Percentiles rank a stretch among this genome's conserved stretches.
Conservation (phyloP, 2,329 filamentous ascomycete species). For the Aspergillus proliferans region DNA sequence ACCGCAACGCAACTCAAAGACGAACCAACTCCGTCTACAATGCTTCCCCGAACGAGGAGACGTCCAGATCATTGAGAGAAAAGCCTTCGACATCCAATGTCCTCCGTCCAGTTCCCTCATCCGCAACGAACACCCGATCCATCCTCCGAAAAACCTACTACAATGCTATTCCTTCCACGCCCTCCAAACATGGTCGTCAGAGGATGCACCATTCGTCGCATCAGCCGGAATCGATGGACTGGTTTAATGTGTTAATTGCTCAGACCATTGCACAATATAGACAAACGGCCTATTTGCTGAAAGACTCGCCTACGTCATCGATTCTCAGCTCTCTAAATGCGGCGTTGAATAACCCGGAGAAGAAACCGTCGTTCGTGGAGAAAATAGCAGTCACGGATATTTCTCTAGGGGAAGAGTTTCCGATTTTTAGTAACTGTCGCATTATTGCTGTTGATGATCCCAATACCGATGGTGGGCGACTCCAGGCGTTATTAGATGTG, state of each 20-base stretch:
- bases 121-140: conserved; percentile 72
- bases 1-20: conserved; percentile 71
- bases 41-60: conserved; percentile 31
- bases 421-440: conserved; percentile 96
- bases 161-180: conserved; percentile 50
- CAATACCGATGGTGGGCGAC: conserved; percentile 59
- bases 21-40: conserved; percentile 60
- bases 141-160: conserved; percentile 98
- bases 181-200: conserved; percentile 37
- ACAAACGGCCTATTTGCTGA: conserved; percentile 84
- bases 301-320: conserved; percentile 46
- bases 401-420: conserved; percentile 91
- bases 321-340: conserved; percentile 80
- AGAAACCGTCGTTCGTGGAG: conserved; percentile 86
- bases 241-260: conserved; percentile 96
- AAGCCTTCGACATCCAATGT: conserved; percentile 59
- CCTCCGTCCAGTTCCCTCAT: conserved; percentile 63
- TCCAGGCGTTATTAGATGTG: conserved; percentile 95
- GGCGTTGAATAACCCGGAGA: conserved; percentile 75
- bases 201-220: conserved; percentile 60
- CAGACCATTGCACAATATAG: conserved; percentile 95
- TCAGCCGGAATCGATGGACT: conserved; percentile 92
- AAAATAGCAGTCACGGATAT: conserved; percentile 92
- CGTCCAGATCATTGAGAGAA: conserved; percentile 40
- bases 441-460: conserved; percentile 71